Evolutionary conservation across 169 alveolate genomes (phyloP), one percentile per base, ranked within the genome.

Genomic region (Cystoisospora suis): DNA sequence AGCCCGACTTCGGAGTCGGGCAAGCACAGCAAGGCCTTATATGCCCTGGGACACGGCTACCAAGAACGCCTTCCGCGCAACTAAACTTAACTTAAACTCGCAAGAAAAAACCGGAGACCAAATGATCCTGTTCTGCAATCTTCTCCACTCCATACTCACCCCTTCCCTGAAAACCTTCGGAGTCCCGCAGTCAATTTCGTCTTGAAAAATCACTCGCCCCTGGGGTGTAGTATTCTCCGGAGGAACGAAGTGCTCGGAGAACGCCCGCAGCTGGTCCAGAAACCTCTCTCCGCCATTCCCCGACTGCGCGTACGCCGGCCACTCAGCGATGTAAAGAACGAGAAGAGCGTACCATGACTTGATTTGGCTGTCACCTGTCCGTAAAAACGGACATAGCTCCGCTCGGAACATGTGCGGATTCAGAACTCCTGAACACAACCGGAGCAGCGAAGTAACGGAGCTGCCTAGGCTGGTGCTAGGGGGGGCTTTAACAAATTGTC

Each of bases 251-350:
- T 87, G 70, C 80, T 87, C 80, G 47, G 91, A 79, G 77, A 72
- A 75, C 17, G 29, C 59, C 38, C 86, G 81, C 36, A 87, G 70
- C 32, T 87, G 80, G 17, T 77, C 49, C 45, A 70, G 34, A 34
- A 70, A 87, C 32, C 77, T 75, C 44, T 87, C 87, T 3, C 91
- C 91, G 6, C 91, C 91, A 34, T 75, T 87, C 45, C 91, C 91
- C 27, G 46, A 47, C n/a, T 81, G 77, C 44, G 91, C 86, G 46
- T 87, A 87, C 36, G 91, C 80, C 4, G 91, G 91, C 91, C 91
- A 87, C 87, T 87, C 91, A 75, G 91, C 91, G 12, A 87, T 65
- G 59, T 75, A 87, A 36, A 87, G 91, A 29, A 87, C 91, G 58
- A 87, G 72, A 44, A 87, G 65, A 3, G 91, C 86, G 56, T 36